These are phyloP conservation scores for Cylindrotheca fusiformis DNA, from an alignment of 108 stramenopile species.

Conservation along the genomic window DNA sequence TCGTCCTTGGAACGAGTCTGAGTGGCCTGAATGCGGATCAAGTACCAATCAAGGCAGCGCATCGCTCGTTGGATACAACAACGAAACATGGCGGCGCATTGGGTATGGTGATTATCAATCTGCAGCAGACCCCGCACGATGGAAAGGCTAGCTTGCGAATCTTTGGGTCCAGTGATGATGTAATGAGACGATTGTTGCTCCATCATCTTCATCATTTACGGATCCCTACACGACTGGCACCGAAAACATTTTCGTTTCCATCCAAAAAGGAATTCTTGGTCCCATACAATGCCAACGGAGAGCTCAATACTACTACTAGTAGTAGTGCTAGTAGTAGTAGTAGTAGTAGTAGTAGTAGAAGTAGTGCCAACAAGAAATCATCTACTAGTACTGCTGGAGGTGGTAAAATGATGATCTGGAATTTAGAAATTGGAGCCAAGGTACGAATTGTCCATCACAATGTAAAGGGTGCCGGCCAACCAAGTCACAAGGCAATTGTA, in stretches of 20 bases:
- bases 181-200: slow-evolving; percentile 2
- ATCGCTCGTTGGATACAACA: slow-evolving; percentile 5
- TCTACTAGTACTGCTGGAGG: too few relatives aligned
- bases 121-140: slow-evolving; percentile 21
- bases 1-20: slow-evolving; percentile 14
- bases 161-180: slow-evolving; percentile 10
- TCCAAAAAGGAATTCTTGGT: background rate
- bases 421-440: background rate
- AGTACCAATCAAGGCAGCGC: slow-evolving; percentile 2
- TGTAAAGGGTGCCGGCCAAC: background rate
- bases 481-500: background rate
- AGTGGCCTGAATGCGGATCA: slow-evolving; percentile 25
- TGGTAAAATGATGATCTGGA: background rate
- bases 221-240: background rate
- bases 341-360: too few relatives aligned
- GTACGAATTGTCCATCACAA: slow-evolving; percentile 1
- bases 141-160: slow-evolving; percentile 6
- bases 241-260: background rate
- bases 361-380: too few relatives aligned
- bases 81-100: background rate
- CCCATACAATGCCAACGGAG: slow-evolving; percentile 3
- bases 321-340: background rate
- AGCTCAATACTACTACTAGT: background rate
- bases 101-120: slow-evolving; percentile 17
- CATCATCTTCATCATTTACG: background rate